These are phyloP conservation scores for Lactarius hengduanensis DNA, from an alignment of 768 basidiomycete genomes.

Conservation along the genomic window DNA sequence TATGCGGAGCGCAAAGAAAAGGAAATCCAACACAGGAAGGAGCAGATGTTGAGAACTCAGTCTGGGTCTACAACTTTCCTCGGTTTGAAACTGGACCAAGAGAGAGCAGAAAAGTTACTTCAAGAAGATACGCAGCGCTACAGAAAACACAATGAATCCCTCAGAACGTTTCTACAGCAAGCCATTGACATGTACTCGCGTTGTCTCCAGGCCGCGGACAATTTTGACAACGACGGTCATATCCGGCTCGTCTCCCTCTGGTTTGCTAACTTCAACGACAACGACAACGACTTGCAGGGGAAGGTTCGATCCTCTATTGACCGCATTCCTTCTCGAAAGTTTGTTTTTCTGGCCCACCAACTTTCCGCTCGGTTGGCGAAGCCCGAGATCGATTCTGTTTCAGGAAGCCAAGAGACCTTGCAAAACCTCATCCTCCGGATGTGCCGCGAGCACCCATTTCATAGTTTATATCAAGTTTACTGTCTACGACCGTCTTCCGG, in stretches of 20 bases:
- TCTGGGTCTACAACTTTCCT: conserved; percentile 28
- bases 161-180: conserved; percentile 62
- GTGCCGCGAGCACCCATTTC: conserved; percentile 90
- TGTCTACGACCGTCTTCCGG: conserved; percentile 51
- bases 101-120: conserved; percentile 48
- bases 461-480: conserved; percentile 87
- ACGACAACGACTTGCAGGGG: conserved; percentile 49
- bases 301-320: conserved; percentile 47
- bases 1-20: conserved; percentile 70
- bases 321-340: conserved; percentile 79
- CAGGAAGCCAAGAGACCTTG: conserved; percentile 56
- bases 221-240: conserved; percentile 71
- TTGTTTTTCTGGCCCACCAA: conserved; percentile 91
- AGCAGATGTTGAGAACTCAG: conserved; percentile 35
- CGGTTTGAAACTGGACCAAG: conserved; percentile 40
- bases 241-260: conserved; percentile 88
- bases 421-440: conserved; percentile 67
- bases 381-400: conserved; percentile 33
- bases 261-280: conserved; percentile 83
- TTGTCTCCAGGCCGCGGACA: conserved; percentile 66
- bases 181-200: conserved; percentile 86
- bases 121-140: conserved; percentile 52
- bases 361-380: conserved; percentile 83
- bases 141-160: conserved; percentile 43
- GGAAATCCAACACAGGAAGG: conserved; percentile 60